Conservation (phyloP, 306 rosid genomes). For the Ammopiptanthus mongolicus region DNA sequence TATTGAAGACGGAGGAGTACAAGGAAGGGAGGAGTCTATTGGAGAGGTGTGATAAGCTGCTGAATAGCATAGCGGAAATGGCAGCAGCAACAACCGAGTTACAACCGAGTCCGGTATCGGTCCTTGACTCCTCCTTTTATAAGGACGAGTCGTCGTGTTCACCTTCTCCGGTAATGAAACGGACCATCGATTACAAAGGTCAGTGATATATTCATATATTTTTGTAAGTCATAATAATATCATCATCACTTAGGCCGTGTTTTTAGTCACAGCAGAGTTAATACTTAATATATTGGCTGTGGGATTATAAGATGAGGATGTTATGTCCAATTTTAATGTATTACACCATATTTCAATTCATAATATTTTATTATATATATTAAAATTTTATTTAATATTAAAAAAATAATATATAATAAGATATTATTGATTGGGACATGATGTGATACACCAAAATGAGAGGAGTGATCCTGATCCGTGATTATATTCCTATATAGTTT, state of each 20-base stretch:
- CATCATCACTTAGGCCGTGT: not conserved
- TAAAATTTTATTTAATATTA: no score
- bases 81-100: conserved; percentile 33
- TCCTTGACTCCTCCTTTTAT: conserved; percentile 61
- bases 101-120: conserved; percentile 73
- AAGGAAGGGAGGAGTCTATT: conserved; percentile 44
- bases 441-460: no score
- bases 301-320: no score
- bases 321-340: no score
- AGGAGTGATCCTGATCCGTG: no score
- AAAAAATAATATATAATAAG: no score
- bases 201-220: not conserved
- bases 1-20: conserved; percentile 39
- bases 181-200: conserved; percentile 52
- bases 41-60: conserved; percentile 68
- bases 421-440: no score
- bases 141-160: conserved; percentile 49
- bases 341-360: no score
- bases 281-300: no score
- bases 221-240: not conserved
- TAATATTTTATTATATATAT: no score
- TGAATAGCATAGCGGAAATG: conserved; percentile 57
- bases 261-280: not conserved
- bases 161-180: conserved; percentile 58
- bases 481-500: no score